Evolutionary conservation across 1,284 basidiomycete species (phyloP).

Genomic region (Tremellales sp.): DNA sequence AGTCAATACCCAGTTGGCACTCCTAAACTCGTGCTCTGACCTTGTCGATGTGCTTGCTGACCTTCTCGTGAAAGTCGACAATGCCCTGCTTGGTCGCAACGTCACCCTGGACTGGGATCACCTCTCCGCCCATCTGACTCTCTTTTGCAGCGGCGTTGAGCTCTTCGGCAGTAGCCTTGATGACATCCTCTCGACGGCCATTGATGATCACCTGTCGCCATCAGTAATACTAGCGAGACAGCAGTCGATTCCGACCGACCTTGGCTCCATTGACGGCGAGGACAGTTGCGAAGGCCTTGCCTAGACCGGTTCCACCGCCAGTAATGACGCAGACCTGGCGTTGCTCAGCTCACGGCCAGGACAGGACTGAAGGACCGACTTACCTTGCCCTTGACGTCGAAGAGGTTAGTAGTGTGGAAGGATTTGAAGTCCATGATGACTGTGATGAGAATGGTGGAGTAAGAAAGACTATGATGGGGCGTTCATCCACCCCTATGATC

Average conservation of each 20-base stretch:
- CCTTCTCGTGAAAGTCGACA: constrained; percentile 21
- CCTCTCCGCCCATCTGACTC: constrained; percentile 14
- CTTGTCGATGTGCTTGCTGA: constrained; percentile 16
- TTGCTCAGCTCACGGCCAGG: neutral
- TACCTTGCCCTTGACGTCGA: constrained; percentile 32
- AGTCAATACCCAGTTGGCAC: neutral
- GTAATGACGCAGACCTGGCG: constrained; percentile 25
- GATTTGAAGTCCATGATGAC: constrained; percentile 1
- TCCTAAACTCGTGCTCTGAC: constrained; percentile 6
- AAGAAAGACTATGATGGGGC: neutral
- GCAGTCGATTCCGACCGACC: constrained; percentile 23
- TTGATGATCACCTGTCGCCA: constrained; percentile 26
- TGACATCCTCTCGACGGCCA: constrained; percentile 21
- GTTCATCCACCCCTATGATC: too few relatives aligned
- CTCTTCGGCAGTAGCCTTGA: constrained; percentile 22
- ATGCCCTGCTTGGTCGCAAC: constrained; percentile 28
- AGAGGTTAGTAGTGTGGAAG: constrained; percentile 15
- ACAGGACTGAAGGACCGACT: neutral
- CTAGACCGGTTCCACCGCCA: constrained; percentile 41
- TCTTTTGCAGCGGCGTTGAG: constrained; percentile 18
- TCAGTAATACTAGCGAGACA: neutral
- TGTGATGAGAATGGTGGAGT: neutral
- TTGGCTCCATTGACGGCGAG: constrained; percentile 46
- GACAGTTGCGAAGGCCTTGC: constrained; percentile 43
- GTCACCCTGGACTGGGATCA: constrained; percentile 26